Evolutionary conservation across 805 yeast genomes (phyloP).

Genomic region (Isabelozyma gotoi): DNA sequence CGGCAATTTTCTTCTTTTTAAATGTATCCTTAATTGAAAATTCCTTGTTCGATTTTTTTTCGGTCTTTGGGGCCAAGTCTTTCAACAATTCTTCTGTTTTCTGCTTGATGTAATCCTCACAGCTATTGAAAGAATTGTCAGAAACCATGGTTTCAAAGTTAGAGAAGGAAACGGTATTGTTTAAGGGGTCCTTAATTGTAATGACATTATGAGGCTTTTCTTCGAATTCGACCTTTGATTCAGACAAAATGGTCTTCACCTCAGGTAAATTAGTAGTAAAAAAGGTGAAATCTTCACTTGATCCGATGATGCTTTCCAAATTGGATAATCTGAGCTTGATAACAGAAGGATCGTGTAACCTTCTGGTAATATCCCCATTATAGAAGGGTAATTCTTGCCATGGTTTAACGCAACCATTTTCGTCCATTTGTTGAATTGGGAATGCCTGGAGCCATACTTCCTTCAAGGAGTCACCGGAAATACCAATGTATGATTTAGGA

Average conservation of each 20-base stretch:
- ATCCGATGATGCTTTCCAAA: constrained; percentile 4
- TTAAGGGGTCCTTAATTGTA: constrained; percentile 32
- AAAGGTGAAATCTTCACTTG: constrained; percentile 22
- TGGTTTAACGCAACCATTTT: constrained; percentile 33
- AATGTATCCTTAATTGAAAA: constrained; percentile 4
- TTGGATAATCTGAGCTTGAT: constrained; percentile 35
- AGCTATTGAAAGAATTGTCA: constrained; percentile 14
- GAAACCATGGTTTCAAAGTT: constrained; percentile 20
- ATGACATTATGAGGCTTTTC: constrained; percentile 10
- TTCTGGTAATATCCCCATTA: constrained; percentile 34
- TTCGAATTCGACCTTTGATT: constrained; percentile 4
- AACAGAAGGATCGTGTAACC: constrained; percentile 26
- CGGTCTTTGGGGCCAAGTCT: constrained; percentile 6
- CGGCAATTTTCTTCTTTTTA: constrained; percentile 56
- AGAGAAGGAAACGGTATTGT: constrained; percentile 29
- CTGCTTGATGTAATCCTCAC: constrained; percentile 27
- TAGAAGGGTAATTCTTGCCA: constrained; percentile 42
- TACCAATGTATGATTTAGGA: constrained; percentile 44
- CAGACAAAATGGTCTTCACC: constrained; percentile 16
- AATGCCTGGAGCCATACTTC: constrained; percentile 76
- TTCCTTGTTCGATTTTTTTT: neutral
- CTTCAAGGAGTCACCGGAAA: constrained; percentile 62
- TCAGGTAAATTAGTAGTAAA: constrained; percentile 29
- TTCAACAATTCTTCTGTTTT: constrained; percentile 21
- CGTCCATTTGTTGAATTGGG: constrained; percentile 45